These are phyloP conservation scores for Linnemannia elongata DNA, from an alignment of 192 early-diverging fungal genomes.

Conservation along the genomic window DNA sequence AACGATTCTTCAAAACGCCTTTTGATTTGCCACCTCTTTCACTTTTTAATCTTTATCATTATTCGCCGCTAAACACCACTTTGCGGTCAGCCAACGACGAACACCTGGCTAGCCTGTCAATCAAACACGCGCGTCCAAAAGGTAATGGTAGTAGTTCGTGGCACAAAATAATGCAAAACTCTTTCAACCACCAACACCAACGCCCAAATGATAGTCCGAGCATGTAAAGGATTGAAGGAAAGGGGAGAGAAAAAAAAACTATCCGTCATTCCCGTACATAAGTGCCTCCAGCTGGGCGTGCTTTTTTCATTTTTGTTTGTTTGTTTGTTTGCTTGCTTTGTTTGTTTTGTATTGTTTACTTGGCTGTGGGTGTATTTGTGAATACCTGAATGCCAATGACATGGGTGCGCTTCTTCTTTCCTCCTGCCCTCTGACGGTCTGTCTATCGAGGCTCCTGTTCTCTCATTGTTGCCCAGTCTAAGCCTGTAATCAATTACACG, in stretches of 20 bases:
- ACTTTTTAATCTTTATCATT: neutral
- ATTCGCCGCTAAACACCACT: neutral
- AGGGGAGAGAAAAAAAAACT: neutral
- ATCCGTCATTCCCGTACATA: neutral
- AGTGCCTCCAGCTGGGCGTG: neutral
- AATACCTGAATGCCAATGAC: neutral
- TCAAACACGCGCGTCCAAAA: slow-evolving; percentile 7
- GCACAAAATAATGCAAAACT: neutral
- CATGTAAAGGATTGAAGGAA: neutral
- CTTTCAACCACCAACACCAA: neutral
- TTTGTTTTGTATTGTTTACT: neutral
- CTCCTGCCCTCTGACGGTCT: neutral
- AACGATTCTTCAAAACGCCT: neutral
- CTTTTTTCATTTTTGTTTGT: neutral
- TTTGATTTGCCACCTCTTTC: neutral
- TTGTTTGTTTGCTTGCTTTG: neutral
- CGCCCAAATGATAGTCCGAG: neutral
- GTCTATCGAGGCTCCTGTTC: neutral
- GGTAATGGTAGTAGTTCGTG: neutral
- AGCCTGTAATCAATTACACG: slow-evolving; percentile 4
- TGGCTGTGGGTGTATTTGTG: neutral
- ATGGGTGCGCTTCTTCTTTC: neutral
- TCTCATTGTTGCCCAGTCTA: neutral
- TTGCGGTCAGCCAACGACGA: neutral
- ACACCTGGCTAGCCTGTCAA: neutral